Evolutionary conservation across 257 asterid species (phyloP).

Genomic region (Solanum chmielewskii): DNA sequence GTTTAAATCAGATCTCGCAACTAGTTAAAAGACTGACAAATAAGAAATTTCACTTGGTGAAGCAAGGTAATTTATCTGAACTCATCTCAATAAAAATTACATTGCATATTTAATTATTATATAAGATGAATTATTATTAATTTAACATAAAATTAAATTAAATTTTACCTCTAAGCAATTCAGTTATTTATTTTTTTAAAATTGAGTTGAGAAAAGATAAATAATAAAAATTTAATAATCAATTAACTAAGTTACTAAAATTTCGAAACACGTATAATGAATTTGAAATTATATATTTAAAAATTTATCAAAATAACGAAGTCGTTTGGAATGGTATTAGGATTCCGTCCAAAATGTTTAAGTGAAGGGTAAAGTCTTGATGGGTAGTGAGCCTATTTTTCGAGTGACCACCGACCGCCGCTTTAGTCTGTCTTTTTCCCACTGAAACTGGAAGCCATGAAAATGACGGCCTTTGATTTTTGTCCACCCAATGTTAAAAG

Average conservation of each 20-base stretch:
- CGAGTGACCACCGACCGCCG: constrained; percentile 6
- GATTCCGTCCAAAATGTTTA: not conserved
- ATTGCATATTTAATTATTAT: not conserved
- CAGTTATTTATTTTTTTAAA: too few species aligned
- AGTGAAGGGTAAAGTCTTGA: not conserved
- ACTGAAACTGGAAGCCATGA: not conserved
- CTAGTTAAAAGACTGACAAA: not conserved
- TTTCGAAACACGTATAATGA: rapidly evolving
- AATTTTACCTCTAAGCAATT: not conserved
- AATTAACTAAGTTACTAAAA: too few species aligned
- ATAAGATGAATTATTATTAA: not conserved
- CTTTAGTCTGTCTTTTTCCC: not conserved
- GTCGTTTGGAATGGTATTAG: not conserved
- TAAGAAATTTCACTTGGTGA: not conserved
- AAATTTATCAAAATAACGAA: not conserved
- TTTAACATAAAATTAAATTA: not conserved
- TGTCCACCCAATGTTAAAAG: not conserved
- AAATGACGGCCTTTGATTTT: not conserved
- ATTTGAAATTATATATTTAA: too few species aligned
- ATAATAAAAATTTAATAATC: rapidly evolving
- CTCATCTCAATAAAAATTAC: not conserved
- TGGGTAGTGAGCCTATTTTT: not conserved
- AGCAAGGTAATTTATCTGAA: not conserved
- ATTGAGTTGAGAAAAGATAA: rapidly evolving
- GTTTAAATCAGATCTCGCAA: too few species aligned